Base-by-base conservation (phyloP, 176 grass and related monocot genomes). In the Carex myosuroides region DNA sequence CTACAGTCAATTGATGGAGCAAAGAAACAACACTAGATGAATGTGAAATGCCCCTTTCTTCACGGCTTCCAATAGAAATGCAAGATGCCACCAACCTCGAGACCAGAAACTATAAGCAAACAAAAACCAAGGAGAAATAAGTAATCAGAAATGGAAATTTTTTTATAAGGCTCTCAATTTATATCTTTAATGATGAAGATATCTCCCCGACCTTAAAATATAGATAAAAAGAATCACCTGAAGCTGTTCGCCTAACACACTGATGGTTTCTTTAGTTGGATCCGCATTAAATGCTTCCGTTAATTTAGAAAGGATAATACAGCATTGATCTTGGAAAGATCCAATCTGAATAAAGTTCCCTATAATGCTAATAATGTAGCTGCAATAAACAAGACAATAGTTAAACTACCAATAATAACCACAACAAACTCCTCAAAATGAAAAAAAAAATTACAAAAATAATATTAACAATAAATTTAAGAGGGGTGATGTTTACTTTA, bases 301-400 rank as follows among this genome's bases (percentile, higher is more conserved):
- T 76, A 98, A 75, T 79, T 88, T 94, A 86, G 92, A 98, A 59
- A 98, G 89, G 64, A 98, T 91, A 85, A 73, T 72, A 80, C 92
- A 94, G 86, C 95, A 98, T 60, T 88, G 90, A 33, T 80, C 87
- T 93, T 98, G 92, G 82, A 98, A 73, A 83, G 85, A 48, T 84
- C 86, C 81, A 54, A 44, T 87, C 66, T 83, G 56, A 62, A 98
- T 87, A 64, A 91, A 90, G 56, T 92, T 85, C 73, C 95, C 95
- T 61, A 93, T 74, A 67, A 98, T 92, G 88, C 84, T 94, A 52
- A 93, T 90, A 84, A 98, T 98, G 88, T 98, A 98, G 79, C 94
- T 97, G 89, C 85, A 91, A 79, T 37, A 78, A 61, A 86, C 54
- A 85, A 82, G 79, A 44, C 60, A 82, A 53, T 52, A 54, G 72